phyloP scores from a whole-genome alignment of 1,284 basidiomycete genomes.

The Ceratorhiza oryzae-sativae region DNA sequence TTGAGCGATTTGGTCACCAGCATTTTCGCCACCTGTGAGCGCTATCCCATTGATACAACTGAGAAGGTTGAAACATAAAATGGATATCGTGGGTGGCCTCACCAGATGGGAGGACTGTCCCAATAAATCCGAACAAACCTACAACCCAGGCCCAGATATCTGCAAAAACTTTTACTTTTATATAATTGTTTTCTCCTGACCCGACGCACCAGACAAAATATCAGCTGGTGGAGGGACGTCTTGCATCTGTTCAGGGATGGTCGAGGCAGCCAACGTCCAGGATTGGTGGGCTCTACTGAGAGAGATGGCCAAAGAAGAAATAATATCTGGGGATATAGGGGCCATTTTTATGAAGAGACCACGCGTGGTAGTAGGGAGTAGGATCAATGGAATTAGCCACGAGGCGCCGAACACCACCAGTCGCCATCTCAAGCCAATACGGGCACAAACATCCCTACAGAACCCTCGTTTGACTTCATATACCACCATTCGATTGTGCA shows the following conservation, averaged over 20 bases:
- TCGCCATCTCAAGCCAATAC: neutral
- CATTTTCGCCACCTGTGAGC: neutral
- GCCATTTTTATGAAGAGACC: constrained; percentile 8
- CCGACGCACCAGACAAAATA: neutral
- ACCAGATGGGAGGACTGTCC: neutral
- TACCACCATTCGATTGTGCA: too few relatives aligned
- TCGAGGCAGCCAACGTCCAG: neutral
- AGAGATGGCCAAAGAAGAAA: neutral
- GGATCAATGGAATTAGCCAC: neutral
- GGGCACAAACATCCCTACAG: too few relatives aligned
- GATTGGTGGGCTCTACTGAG: neutral
- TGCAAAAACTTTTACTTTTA: neutral
- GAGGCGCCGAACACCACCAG: neutral
- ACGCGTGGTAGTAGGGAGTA: neutral
- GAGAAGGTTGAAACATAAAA: neutral
- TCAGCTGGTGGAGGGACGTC: neutral
- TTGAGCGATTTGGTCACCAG: neutral
- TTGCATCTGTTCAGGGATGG: neutral
- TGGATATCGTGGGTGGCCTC: neutral
- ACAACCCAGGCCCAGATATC: constrained; percentile 19
- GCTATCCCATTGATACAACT: too few relatives aligned
- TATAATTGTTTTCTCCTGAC: neutral
- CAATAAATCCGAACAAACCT: constrained; percentile 5
- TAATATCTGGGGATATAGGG: constrained; percentile 3
- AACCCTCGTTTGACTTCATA: too few relatives aligned